Evolutionary conservation across 116 monocot species (phyloP).

Genomic region (Phalaenopsis hybrid): DNA sequence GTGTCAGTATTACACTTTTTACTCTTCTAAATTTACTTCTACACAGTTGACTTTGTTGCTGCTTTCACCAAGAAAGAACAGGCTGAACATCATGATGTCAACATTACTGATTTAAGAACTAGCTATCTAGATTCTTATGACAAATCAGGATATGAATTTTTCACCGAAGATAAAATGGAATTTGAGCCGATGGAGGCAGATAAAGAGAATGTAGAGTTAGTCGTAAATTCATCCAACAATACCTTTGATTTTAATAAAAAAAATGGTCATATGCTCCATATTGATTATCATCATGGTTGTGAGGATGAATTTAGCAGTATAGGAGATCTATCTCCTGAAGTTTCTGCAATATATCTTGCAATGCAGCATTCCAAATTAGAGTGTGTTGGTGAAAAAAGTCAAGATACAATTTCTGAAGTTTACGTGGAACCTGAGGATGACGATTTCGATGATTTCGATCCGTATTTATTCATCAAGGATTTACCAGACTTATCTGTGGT

Average conservation of each 20-base stretch:
- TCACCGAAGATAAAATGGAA: conserved; percentile 9
- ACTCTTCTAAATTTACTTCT: neutral
- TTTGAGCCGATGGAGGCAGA: conserved; percentile 4
- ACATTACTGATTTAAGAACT: conserved; percentile 14
- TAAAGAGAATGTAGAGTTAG: conserved; percentile 3
- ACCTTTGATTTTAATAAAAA: neutral
- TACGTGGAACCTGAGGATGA: conserved; percentile 55
- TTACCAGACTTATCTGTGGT: conserved; percentile 76
- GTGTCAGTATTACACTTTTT: neutral
- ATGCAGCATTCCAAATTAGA: conserved; percentile 88
- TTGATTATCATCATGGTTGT: conserved; percentile 14
- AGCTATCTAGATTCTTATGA: conserved; percentile 1
- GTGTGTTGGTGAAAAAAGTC: conserved; percentile 77
- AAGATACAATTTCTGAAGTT: conserved; percentile 54
- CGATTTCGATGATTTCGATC: conserved; percentile 90
- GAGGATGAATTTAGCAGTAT: conserved; percentile 43
- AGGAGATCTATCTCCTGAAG: conserved; percentile 70
- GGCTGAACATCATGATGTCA: conserved; percentile 8
- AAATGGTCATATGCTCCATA: neutral
- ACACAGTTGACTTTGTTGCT: conserved; percentile 27
- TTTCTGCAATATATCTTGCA: conserved; percentile 83
- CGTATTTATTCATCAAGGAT: conserved; percentile 86
- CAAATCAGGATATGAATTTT: conserved; percentile 9
- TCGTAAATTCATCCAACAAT: neutral
- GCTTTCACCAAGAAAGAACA: conserved; percentile 20